These are phyloP conservation scores for Triticum monococcum DNA, from an alignment of 176 grass and related monocot genomes.

Conservation along the genomic window DNA sequence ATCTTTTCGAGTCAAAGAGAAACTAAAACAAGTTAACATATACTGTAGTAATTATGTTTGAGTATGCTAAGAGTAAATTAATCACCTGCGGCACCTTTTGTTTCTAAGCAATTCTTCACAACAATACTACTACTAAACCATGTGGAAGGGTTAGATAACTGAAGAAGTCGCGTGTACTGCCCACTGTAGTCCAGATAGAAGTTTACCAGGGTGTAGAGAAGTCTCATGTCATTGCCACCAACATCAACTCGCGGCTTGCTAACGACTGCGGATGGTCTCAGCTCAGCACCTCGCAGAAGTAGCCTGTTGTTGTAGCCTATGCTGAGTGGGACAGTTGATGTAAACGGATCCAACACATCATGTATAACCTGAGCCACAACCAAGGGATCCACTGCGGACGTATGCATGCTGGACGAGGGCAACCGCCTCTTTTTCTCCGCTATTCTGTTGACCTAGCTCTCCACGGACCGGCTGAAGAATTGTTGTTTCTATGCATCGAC, in stretches of 20 bases:
- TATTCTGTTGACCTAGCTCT: neutral
- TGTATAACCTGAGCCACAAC: constrained; percentile 41
- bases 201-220: neutral
- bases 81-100: too few relatives aligned
- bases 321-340: constrained; percentile 39
- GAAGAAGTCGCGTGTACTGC: too few relatives aligned
- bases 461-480: neutral
- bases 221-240: constrained; percentile 60
- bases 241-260: constrained; percentile 55
- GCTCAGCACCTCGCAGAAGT: constrained; percentile 41
- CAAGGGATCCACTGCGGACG: constrained; percentile 41
- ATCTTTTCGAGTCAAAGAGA: constrained; percentile 39
- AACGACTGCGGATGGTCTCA: constrained; percentile 53
- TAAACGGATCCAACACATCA: constrained; percentile 72
- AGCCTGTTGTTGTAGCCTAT: constrained; percentile 52
- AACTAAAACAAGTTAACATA: constrained; percentile 9
- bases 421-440: neutral
- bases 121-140: too few relatives aligned
- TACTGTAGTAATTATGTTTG: too few relatives aligned
- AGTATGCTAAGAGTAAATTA: too few relatives aligned
- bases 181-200: too few relatives aligned
- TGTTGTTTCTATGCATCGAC: neutral
- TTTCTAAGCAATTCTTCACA: too few relatives aligned
- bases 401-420: too few relatives aligned
- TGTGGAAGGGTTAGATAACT: too few relatives aligned